Base-by-base conservation (phyloP, 371 early-diverging fungal genomes). In the Actinomortierella ambigua region DNA sequence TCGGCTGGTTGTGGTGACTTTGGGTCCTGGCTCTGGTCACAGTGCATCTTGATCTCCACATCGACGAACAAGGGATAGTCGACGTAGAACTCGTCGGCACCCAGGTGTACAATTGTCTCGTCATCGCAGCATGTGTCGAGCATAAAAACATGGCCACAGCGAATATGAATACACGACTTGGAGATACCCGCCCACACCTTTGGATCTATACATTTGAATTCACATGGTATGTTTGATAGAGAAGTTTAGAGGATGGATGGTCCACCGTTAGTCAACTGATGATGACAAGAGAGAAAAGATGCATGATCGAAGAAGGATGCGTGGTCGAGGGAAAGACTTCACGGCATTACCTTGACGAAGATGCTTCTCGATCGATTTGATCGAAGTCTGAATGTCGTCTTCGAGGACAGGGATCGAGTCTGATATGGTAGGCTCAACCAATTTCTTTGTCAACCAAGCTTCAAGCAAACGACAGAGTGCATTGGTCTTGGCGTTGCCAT, bases 31-130 rank as follows among this genome's bases (percentile, higher is more conserved):
- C 39, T 34, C 13, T 55, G 8, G 26, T 66, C 57, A 14, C 53
- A 59, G 18, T 57, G 59, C 66, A 71, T 66, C 59, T 71, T 71
- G 53, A 71, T 71, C 57, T 71, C 73, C 1, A 71, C 67, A 56
- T 71, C 73, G 9, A 71, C 73, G 50, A 71, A 71, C 20, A 66
- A 60, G 1, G 73, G 67, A 29, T 71, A 65, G 59, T 64, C 22
- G 17, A 34, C 39, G 27, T 70, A 70, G 34, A 70, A 70, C 46
- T 70, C 71, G 22, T 61, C 71, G 0, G 71, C 71, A 26, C 71
- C 71, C 18, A 70, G 59, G 29, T 70, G 71, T 6, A 70, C 59
- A 15, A 70, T 65, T 6, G 71, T 70, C 50, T 62, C 55, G 23
- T 70, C 71, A 29, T 70, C 71, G 23, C 71, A 70, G 40, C 71